phyloP scores from a whole-genome alignment of 306 rosid genomes.

The Rubus idaeus region DNA sequence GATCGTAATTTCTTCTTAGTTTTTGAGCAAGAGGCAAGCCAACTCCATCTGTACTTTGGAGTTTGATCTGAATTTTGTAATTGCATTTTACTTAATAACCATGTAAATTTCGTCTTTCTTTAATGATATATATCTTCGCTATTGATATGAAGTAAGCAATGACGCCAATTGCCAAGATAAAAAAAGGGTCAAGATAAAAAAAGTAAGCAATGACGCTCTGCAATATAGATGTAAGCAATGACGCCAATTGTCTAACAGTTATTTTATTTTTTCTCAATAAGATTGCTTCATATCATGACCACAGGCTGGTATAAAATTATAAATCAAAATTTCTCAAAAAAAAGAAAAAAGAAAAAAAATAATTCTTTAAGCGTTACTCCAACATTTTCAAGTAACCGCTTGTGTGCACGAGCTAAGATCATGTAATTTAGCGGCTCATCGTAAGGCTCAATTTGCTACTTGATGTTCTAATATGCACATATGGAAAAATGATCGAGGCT shows the following conservation, averaged over 20 bases:
- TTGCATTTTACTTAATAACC: background rate
- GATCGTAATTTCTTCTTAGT: conserved; percentile 5
- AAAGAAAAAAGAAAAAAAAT: background rate
- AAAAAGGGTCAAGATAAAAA: too few relatives aligned
- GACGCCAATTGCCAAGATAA: too few relatives aligned
- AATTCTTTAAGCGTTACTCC: too few relatives aligned
- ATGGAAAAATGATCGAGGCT: too few relatives aligned
- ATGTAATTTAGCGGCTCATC: too few relatives aligned
- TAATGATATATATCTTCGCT: background rate
- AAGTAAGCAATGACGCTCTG: conserved; percentile 13
- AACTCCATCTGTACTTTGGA: background rate
- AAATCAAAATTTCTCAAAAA: background rate
- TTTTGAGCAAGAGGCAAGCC: background rate
- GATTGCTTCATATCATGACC: background rate
- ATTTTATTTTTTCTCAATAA: background rate
- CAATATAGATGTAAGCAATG: conserved; percentile 1
- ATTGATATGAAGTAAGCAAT: conserved; percentile 9
- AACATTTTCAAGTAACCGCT: too few relatives aligned
- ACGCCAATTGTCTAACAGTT: background rate
- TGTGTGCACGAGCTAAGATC: too few relatives aligned
- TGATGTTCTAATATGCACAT: too few relatives aligned
- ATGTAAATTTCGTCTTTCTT: conserved; percentile 2
- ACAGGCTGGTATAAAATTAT: background rate
- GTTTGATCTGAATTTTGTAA: conserved; percentile 19
- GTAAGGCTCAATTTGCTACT: too few relatives aligned